A percentile compares a stretch with the other conserved stretches of the same genome.
Evolutionary conservation across 2,329 filamentous ascomycete species (phyloP).

Genomic region (Fusarium cyanostomum): DNA sequence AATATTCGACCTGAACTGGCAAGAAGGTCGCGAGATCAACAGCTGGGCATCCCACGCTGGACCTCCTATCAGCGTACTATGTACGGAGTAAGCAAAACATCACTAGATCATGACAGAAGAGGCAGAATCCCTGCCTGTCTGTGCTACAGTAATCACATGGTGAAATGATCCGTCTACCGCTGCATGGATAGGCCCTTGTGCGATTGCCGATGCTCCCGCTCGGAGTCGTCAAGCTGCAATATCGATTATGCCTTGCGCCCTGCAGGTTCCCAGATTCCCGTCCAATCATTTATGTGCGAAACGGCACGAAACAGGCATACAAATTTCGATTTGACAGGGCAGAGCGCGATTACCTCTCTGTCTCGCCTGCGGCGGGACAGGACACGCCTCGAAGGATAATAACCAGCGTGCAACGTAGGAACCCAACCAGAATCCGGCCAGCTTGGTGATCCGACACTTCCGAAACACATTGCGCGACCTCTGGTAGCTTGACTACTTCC

Average conservation of each 20-base stretch:
- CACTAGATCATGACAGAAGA: neutral
- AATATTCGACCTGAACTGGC: too few species aligned
- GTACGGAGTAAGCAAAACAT: neutral
- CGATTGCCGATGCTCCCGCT: conserved; percentile 5
- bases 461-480: neutral
- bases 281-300: neutral
- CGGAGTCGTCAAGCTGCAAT: neutral
- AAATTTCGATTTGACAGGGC: conserved; percentile 7
- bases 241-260: conserved; percentile 2
- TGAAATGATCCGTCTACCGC: neutral
- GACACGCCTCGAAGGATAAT: neutral
- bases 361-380: neutral
- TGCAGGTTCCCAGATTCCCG: conserved; percentile 6
- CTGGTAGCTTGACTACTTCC: neutral
- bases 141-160: neutral
- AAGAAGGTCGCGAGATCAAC: too few species aligned
- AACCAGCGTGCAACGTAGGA: neutral
- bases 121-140: neutral
- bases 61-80: neutral
- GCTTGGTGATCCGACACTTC: conserved; percentile 2
- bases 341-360: neutral
- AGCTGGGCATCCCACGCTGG: neutral
- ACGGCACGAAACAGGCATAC: neutral
- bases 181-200: conserved; percentile 4
- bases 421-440: conserved; percentile 6